Base-by-base conservation (phyloP, 139 green algal genomes). In the Chlorella sorokiniana region DNA sequence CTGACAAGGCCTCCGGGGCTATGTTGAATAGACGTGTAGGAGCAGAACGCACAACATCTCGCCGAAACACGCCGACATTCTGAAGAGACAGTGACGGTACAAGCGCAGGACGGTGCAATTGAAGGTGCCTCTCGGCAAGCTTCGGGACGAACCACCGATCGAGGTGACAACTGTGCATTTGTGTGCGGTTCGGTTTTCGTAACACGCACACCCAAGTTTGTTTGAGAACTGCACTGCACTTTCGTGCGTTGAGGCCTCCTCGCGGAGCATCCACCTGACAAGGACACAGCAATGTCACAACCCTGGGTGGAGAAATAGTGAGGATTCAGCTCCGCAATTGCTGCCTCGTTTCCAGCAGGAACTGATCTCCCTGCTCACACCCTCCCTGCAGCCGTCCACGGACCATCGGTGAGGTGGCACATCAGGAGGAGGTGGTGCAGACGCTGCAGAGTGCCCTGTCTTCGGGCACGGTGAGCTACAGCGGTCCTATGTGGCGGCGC, bases 381-480 rank as follows among this genome's bases (percentile, higher is more conserved):
- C 41, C 25, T 52, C 33, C 18, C 77, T 52, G 69, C 93, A 98
- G 95, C 82, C 93, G 96, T 0, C 96, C 96, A 2, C 91, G 87
- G 44, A 92, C 86, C 18, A 94, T 99, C 9, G 78, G 82, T 22
- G 96, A 99, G n/a, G 96, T 99, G 6, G 93, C 93, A 9, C 89
- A 98, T 77, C 96, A 99, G 78, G 93, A 97, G 40, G 93, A 98
- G 78, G 96, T 99, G 0, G 92, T 99, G 18, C 82, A 86, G 22
- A 97, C 95, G 3, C 90, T 99, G 5, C 89, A 93, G 38, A 89
- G 88, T 4, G 94, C 96, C 0, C 76, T 99, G 41, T 86, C 96
- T 25, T 94, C 94, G 29, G 92, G 89, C 29, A 98, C 97, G 69
- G 93, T 97, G 71, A 72, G 83, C 56, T 59, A 59, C 11, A 59